Evolutionary conservation across 495 filamentous ascomycete genomes (phyloP).

Genomic region (Aspergillus panamensis): DNA sequence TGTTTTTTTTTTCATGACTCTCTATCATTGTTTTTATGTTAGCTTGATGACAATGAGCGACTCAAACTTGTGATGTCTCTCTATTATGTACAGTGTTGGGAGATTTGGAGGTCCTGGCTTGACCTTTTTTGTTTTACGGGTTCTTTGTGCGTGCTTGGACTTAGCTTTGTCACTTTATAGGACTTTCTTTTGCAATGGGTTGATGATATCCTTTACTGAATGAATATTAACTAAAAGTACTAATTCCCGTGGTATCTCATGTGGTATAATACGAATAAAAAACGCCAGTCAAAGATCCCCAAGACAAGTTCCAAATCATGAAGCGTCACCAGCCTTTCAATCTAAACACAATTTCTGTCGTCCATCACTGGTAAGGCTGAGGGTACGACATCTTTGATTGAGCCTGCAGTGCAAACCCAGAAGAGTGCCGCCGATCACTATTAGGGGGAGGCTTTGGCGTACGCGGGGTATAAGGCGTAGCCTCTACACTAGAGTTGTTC

Average conservation of each 20-base stretch:
- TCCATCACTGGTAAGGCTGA: conserved; percentile 11
- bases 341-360: neutral
- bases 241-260: no score
- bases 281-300: no score
- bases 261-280: no score
- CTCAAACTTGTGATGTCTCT: neutral
- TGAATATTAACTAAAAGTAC: no score
- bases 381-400: conserved; percentile 3
- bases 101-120: neutral
- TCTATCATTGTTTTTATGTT: neutral
- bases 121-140: neutral
- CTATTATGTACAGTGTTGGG: neutral
- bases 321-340: no score
- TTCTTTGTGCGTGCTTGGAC: neutral
- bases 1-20: neutral
- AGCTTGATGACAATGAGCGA: neutral
- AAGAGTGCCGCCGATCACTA: neutral
- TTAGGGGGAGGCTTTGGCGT: neutral
- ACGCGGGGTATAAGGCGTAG: conserved; percentile 10
- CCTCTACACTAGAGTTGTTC: neutral
- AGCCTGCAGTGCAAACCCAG: neutral
- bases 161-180: neutral
- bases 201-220: neutral
- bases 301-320: no score
- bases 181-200: no score